Conservation (phyloP, 495 filamentous ascomycete species). For the Penicillium atrosanguineum region DNA sequence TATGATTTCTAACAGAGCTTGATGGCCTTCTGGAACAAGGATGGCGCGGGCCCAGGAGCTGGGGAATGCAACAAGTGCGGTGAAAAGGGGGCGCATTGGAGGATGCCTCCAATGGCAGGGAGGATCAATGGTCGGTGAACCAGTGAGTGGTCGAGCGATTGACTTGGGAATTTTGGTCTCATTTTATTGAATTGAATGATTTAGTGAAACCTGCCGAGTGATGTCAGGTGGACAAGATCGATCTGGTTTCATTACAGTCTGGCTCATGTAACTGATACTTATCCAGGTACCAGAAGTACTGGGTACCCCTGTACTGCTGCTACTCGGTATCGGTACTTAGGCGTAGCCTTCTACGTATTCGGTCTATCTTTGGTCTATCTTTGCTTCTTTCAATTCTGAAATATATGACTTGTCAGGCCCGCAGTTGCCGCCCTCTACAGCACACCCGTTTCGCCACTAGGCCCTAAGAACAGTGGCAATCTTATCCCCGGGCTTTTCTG, state of each 20-base stretch:
- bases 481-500: background rate
- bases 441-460: background rate
- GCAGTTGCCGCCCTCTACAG: background rate
- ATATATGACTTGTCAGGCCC: background rate
- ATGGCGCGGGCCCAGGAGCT: conserved; percentile 9
- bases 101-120: background rate
- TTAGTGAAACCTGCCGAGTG: background rate
- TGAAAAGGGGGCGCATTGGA: conserved; percentile 9
- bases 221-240: conserved; percentile 10
- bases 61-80: conserved; percentile 27
- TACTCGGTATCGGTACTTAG: background rate
- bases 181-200: background rate
- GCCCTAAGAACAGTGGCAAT: background rate
- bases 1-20: background rate
- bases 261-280: background rate
- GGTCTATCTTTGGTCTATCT: background rate
- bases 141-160: conserved; percentile 2
- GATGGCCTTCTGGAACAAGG: background rate
- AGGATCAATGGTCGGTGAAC: conserved; percentile 4
- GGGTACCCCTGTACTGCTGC: background rate
- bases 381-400: background rate
- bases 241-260: background rate
- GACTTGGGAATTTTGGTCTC: background rate
- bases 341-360: background rate
- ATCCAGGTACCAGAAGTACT: background rate